Base-by-base conservation (phyloP, 352 stramenopile species). In the Hyaloperonospora brassicae region DNA sequence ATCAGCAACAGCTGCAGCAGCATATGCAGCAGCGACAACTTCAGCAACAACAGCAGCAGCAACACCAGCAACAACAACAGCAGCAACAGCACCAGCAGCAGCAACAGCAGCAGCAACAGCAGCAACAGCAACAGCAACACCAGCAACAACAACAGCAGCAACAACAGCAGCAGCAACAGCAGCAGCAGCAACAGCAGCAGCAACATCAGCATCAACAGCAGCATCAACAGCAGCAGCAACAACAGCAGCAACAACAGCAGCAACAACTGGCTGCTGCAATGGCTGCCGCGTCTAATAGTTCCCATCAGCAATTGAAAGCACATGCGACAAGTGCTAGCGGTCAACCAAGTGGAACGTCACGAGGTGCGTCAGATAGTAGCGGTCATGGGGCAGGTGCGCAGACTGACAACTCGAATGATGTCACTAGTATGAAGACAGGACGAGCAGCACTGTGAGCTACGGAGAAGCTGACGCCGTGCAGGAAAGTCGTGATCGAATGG, bases 1-100 rank as follows among this genome's bases (percentile, higher is more conserved):
- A 81, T 30, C 59, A 72, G 23, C 66, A 69, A 24, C 70, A 80
- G 27, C 68, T 74, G 10, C 75, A 81, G n/a, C 70, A 80, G 9
- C 64, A 76, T 10, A 52, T 73, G 2, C 67, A 79, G 43, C 75
- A 86, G 11, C 68, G 40, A 1, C 61, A 69, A 48, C 41, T 61
- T 13, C 60, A 80, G 25, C 66, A 76, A n/a, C 61, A 68, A 30
- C 66, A 79, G 24, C 70, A 79, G 17, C 66, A 50, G 14, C 57
- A 64, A 42, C 57, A 55, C 21, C 59, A 76, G 2, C 64, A 17
- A 17, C 17, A 17, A 17, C 21, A 72, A 11, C 66, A 68, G 12
- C 57, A 64, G 36, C 36, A 14, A 42, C 68, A 78, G 61, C 61
- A 69, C 34, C 71, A 82, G 55, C 57, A 80, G 30, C 58, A 70